Evolutionary conservation across 352 stramenopile genomes (phyloP).

Genomic region (Globisporangium sylvaticum): DNA sequence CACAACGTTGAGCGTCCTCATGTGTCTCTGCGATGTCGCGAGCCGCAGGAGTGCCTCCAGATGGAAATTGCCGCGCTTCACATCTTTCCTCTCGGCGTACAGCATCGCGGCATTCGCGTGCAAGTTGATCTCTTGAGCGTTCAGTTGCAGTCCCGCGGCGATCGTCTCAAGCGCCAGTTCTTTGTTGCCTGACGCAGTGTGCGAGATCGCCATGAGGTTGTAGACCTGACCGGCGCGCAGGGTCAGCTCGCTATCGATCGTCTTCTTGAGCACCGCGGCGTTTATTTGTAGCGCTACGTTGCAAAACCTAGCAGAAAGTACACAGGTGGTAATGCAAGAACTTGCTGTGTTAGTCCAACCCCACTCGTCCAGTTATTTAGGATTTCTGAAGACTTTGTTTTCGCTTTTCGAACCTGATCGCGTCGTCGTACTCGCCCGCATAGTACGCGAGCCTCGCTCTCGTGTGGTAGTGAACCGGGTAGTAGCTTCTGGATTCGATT

Average conservation of each 20-base stretch:
- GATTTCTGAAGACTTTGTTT: no score
- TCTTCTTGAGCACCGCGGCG: slow-evolving; percentile 21
- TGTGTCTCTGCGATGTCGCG: slow-evolving; percentile 18
- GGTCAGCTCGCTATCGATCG: slow-evolving; percentile 39
- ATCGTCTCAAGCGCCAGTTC: slow-evolving; percentile 32
- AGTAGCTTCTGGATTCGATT: slow-evolving; percentile 22
- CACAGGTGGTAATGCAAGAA: not conserved
- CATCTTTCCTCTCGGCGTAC: slow-evolving; percentile 19
- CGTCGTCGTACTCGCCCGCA: slow-evolving; percentile 26
- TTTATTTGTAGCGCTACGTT: slow-evolving; percentile 27
- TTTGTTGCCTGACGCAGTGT: slow-evolving; percentile 20
- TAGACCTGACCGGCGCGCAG: slow-evolving; percentile 29
- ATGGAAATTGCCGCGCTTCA: slow-evolving; percentile 20
- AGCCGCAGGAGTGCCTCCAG: slow-evolving; percentile 18
- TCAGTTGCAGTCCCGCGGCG: slow-evolving; percentile 28
- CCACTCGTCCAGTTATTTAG: not conserved
- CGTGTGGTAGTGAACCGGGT: slow-evolving; percentile 39
- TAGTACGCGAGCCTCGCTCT: slow-evolving; percentile 36
- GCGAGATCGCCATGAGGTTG: slow-evolving; percentile 47
- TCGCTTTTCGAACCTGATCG: slow-evolving; percentile 16
- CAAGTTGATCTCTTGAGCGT: slow-evolving; percentile 35
- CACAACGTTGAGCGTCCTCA: slow-evolving; percentile 18
- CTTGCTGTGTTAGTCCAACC: not conserved
- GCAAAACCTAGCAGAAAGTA: slow-evolving; percentile 4
- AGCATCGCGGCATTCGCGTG: slow-evolving; percentile 48